These are phyloP conservation scores for Ricinus communis DNA, from an alignment of 345 rosid genomes.

Conservation along the genomic window DNA sequence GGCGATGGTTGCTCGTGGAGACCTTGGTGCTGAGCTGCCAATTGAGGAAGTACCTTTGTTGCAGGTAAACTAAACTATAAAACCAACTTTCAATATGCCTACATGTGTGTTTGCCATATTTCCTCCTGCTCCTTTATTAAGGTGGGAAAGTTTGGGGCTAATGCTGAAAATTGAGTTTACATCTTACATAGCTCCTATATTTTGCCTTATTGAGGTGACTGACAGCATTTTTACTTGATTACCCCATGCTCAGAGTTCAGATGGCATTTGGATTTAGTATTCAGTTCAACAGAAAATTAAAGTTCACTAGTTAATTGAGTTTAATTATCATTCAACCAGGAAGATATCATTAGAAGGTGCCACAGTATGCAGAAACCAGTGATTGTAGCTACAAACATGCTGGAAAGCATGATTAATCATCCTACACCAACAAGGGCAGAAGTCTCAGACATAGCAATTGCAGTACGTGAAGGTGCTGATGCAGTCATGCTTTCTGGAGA, in stretches of 20 bases:
- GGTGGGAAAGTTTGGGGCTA: not conserved
- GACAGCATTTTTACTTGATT: not conserved
- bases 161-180: not conserved
- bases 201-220: not conserved
- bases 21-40: slow-evolving; percentile 99
- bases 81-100: not conserved
- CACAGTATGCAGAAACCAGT: slow-evolving; percentile 84
- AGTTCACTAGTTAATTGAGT: not conserved
- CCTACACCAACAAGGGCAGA: slow-evolving; percentile 99
- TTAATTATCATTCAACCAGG: slow-evolving; percentile 44
- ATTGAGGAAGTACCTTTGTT: slow-evolving; percentile 90
- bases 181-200: not conserved
- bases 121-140: not conserved
- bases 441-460: slow-evolving; percentile 94
- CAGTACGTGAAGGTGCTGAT: slow-evolving; percentile 94
- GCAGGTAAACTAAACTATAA: slow-evolving; percentile 55
- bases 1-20: slow-evolving; percentile 99
- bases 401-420: slow-evolving; percentile 96
- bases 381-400: slow-evolving; percentile 95
- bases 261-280: not conserved
- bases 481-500: slow-evolving; percentile 99
- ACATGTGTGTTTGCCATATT: not conserved
- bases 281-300: not conserved
- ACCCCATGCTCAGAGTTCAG: not conserved
- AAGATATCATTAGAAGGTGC: slow-evolving; percentile 89